Conservation (phyloP, 768 basidiomycete species). For the Pisolithus microcarpus region DNA sequence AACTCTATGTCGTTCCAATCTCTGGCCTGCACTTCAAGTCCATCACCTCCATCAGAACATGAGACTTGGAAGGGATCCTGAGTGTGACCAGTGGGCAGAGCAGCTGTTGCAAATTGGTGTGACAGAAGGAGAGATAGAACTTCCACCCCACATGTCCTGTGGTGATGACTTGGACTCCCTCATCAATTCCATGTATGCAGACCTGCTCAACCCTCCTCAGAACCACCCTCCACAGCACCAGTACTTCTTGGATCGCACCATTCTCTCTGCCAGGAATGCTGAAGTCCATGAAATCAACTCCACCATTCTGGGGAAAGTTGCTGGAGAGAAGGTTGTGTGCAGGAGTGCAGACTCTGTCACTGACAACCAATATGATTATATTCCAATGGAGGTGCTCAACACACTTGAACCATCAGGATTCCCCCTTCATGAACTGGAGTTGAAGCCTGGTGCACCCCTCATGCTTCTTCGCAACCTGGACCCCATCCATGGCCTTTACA, state of each 20-base stretch:
- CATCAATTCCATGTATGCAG: conserved; percentile 23
- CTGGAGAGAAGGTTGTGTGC: conserved; percentile 17
- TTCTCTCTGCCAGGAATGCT: conserved; percentile 24
- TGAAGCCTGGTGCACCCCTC: conserved; percentile 30
- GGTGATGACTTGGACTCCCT: neutral
- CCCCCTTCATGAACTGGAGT: conserved; percentile 30
- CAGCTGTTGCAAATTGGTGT: conserved; percentile 35
- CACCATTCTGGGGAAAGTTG: conserved; percentile 17
- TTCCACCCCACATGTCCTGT: neutral
- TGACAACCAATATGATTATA: conserved; percentile 17
- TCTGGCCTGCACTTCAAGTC: conserved; percentile 31
- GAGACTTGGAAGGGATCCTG: conserved; percentile 23
- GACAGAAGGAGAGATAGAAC: conserved; percentile 14
- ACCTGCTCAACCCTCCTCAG: conserved; percentile 5
- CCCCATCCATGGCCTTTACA: conserved; percentile 30
- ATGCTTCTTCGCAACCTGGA: conserved; percentile 41
- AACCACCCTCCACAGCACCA: conserved; percentile 13
- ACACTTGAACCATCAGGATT: conserved; percentile 32
- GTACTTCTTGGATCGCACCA: conserved; percentile 26
- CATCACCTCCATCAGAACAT: conserved; percentile 34
- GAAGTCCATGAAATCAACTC: conserved; percentile 30
- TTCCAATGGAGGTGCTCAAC: conserved; percentile 34
- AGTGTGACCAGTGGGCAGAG: conserved; percentile 24
- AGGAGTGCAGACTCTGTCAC: conserved; percentile 25
- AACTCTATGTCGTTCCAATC: conserved; percentile 25